phyloP scores from a whole-genome alignment of 768 basidiomycete species.

The Tylopilus sp. region DNA sequence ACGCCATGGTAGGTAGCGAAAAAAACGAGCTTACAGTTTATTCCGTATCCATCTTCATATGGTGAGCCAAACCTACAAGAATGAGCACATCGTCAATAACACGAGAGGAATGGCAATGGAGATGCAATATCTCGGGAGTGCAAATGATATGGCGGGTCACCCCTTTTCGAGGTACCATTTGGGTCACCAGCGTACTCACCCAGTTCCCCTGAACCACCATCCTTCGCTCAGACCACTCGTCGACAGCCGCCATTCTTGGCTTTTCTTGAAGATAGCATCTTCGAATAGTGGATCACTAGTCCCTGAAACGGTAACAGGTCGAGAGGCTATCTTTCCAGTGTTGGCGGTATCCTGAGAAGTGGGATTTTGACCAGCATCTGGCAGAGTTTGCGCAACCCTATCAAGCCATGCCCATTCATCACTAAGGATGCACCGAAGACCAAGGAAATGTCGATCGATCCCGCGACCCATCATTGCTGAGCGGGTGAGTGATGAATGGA shows the following conservation, averaged over 20 bases:
- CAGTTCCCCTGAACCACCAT: constrained; percentile 83
- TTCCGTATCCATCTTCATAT: constrained; percentile 87
- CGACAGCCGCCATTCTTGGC: constrained; percentile 82
- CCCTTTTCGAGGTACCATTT: background rate
- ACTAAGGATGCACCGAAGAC: constrained; percentile 64
- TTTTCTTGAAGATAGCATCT: constrained; percentile 70
- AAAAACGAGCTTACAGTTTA: constrained; percentile 68
- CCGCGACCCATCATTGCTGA: constrained; percentile 80
- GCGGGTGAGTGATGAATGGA: constrained; percentile 69
- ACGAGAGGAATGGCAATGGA: background rate
- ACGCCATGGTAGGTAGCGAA: background rate
- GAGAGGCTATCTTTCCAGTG: background rate
- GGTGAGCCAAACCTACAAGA: constrained; percentile 65
- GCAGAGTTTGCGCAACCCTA: background rate
- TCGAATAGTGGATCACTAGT: constrained; percentile 54
- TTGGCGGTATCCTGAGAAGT: constrained; percentile 1
- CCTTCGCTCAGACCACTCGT: constrained; percentile 90
- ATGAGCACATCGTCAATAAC: constrained; percentile 6
- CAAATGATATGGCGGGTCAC: background rate
- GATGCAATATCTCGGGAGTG: background rate
- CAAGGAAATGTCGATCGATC: constrained; percentile 89
- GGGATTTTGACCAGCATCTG: constrained; percentile 4
- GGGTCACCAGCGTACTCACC: constrained; percentile 38
- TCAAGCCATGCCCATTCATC: constrained; percentile 29
- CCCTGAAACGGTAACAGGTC: background rate